Conservation (phyloP, 1,139 yeast species). For the Candida sojae region DNA sequence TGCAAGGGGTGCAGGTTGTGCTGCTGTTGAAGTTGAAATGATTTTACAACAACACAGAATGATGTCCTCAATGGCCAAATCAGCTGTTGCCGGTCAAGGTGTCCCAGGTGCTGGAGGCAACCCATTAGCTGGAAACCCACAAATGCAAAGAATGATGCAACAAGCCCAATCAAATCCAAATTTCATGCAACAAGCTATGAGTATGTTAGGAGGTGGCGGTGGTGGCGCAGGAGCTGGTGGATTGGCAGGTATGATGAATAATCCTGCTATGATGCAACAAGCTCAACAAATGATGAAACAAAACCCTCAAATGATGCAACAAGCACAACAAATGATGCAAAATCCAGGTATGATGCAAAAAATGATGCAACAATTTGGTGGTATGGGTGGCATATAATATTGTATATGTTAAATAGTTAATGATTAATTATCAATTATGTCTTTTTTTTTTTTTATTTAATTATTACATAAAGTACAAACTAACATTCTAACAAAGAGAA, state of each 20-base stretch:
- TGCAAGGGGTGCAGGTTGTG: conserved; percentile 95
- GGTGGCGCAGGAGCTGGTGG: conserved; percentile 61
- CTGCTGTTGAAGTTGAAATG: conserved; percentile 92
- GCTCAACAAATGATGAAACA: conserved; percentile 65
- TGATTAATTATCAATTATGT: background rate
- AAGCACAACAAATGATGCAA: conserved; percentile 55
- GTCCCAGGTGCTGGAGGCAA: conserved; percentile 40
- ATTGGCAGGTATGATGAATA: conserved; percentile 56
- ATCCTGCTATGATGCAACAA: conserved; percentile 42
- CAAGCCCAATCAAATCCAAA: conserved; percentile 53
- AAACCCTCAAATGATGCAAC: conserved; percentile 73
- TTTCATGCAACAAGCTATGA: conserved; percentile 57
- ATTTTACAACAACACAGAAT: conserved; percentile 87
- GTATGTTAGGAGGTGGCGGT: conserved; percentile 53
- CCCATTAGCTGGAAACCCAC: conserved; percentile 26
- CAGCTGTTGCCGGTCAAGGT: conserved; percentile 60
- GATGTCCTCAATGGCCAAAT: conserved; percentile 92
- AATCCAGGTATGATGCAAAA: conserved; percentile 67
- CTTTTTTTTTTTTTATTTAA: background rate
- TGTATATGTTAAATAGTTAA: background rate
- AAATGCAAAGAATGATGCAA: conserved; percentile 50
- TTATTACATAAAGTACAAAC: background rate
- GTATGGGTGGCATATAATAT: conserved; percentile 21
- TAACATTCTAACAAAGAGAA: background rate
- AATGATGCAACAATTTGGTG: conserved; percentile 74